Conservation (phyloP, 106 monocot species). For the Phalaenopsis aphrodite region DNA sequence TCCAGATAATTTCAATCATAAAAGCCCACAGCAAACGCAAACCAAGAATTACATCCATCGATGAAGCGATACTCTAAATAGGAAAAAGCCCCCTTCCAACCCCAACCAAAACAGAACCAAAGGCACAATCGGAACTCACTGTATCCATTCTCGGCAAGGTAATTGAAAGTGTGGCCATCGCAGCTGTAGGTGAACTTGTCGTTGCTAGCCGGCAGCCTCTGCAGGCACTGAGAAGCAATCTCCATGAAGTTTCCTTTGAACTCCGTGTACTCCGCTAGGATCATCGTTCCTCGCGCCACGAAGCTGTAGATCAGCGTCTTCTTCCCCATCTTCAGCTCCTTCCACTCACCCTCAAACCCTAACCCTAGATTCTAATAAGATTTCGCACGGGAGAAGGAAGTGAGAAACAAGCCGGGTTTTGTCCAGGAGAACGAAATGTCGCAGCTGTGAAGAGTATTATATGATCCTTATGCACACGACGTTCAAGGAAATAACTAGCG, state of each 20-base stretch:
- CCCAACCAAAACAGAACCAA: neutral
- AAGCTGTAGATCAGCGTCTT: constrained; percentile 39
- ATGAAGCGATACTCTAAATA: neutral
- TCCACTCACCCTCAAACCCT: neutral
- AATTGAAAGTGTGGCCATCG: constrained; percentile 46
- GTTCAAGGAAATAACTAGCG: neutral
- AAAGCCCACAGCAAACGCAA: neutral
- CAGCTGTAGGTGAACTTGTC: constrained; percentile 44
- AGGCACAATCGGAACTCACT: constrained; percentile 15
- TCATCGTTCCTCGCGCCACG: constrained; percentile 34
- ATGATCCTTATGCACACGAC: neutral
- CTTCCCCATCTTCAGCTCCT: constrained; percentile 19
- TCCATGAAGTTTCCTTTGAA: constrained; percentile 45
- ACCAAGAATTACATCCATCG: neutral
- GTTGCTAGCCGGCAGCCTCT: constrained; percentile 34
- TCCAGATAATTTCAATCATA: neutral
- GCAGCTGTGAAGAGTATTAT: neutral
- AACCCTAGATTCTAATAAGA: constrained; percentile 11
- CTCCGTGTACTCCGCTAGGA: constrained; percentile 48
- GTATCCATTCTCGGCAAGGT: constrained; percentile 35
- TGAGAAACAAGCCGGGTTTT: neutral
- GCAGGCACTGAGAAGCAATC: constrained; percentile 39
- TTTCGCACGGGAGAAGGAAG: neutral
- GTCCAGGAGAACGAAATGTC: neutral
- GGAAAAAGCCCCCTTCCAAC: neutral